Base-by-base conservation (phyloP, 352 stramenopile species). In the Globisporangium perplexum region DNA sequence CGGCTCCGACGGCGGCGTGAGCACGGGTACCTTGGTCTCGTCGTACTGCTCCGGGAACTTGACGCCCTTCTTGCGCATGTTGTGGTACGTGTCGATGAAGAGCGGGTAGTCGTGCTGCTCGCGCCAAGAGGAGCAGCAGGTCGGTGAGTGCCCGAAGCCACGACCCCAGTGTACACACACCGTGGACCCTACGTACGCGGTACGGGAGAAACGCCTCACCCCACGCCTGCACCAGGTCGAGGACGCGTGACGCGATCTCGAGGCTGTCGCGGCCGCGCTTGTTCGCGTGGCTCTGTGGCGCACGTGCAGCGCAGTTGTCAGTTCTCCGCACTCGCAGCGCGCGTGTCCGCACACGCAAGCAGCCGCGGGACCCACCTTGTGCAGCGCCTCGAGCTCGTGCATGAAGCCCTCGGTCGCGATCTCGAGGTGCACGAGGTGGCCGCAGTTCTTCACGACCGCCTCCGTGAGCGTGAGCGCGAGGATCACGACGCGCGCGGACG, bases 61-160 rank as follows among this genome's bases (percentile, higher is more conserved):
- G 48, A 90, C 69, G 28, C 82, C 82, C 48, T 87, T 80, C 59
- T 86, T 88, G 53, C 82, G 72, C 65, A 93, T 86, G 47, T 88
- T 88, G 63, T 93, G 74, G 62, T 93, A 93, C 65, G 76, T 87
- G 45, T 89, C 75, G 48, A 88, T 82, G 65, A 93, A 88, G 47
- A 83, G 64, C n/a, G 82, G 79, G 45, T 80, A 88, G 26, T 88
- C 68, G 52, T 84, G 69, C 66, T 89, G 56, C 10, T 36, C 2
- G n/a, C n/a, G n/a, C n/a, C n/a, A n/a, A n/a, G 31, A 23, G 14
- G 0, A 44, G 3, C 18, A 22, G n/a, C n/a, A n/a, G n/a, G n/a
- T n/a, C n/a, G n/a, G n/a, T n/a, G n/a, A n/a, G n/a, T n/a, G n/a
- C n/a, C n/a, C n/a, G n/a, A n/a, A n/a, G n/a, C n/a, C n/a, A n/a